phyloP scores from a whole-genome alignment of 208 protist genomes.

The Trypanosoma theileri region DNA sequence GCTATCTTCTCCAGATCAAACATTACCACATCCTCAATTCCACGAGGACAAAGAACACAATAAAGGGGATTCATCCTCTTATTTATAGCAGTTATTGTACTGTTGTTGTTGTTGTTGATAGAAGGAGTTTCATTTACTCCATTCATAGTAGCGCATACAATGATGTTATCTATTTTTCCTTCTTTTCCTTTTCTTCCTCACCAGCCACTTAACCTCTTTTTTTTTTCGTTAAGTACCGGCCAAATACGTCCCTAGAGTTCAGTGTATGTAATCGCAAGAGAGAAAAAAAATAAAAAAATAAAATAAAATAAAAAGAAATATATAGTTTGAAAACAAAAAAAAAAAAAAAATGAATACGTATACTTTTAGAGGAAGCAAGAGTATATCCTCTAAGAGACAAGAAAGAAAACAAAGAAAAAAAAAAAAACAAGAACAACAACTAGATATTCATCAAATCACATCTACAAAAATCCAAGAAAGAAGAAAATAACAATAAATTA shows the following conservation, averaged over 20 bases:
- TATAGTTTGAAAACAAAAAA: constrained; percentile 20
- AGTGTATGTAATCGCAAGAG: background rate
- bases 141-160: background rate
- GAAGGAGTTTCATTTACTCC: background rate
- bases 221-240: background rate
- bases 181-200: too few relatives aligned
- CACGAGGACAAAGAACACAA: constrained; percentile 34
- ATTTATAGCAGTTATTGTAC: background rate
- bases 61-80: constrained; percentile 14
- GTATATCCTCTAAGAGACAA: too few relatives aligned
- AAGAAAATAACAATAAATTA: too few relatives aligned
- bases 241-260: background rate
- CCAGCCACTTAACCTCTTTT: background rate
- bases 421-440: background rate
- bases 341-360: constrained; percentile 15
- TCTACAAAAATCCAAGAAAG: too few relatives aligned
- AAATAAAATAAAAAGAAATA: constrained; percentile 10
- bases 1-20: constrained; percentile 2
- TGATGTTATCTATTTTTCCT: background rate
- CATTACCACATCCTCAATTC: constrained; percentile 46
- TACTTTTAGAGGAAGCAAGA: background rate
- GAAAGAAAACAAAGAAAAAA: background rate
- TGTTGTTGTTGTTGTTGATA: background rate
- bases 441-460: too few relatives aligned
- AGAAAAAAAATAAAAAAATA: constrained; percentile 6